phyloP scores from a whole-genome alignment of 768 basidiomycete genomes.

The Leucosporidium yakuticum region DNA sequence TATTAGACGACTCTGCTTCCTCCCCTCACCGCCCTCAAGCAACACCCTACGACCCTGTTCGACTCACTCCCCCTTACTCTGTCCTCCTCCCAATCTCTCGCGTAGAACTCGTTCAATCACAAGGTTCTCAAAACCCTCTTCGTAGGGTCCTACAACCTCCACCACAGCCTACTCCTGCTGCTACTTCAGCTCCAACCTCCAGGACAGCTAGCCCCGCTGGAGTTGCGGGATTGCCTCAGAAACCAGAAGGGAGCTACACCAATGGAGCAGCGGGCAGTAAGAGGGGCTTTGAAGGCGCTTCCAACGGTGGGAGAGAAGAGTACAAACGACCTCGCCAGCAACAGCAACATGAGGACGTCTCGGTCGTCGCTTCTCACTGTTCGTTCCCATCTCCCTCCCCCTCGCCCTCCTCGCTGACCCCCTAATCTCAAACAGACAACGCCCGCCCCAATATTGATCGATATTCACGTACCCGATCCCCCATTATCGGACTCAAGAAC shows the following conservation, averaged over 20 bases:
- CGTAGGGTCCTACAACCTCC: not conserved
- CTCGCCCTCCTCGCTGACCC: not conserved
- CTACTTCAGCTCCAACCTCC: not conserved
- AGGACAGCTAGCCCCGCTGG: not conserved
- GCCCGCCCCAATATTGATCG: conserved; percentile 85
- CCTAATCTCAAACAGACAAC: conserved; percentile 55
- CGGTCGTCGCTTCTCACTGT: conserved; percentile 33
- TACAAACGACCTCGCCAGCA: not conserved
- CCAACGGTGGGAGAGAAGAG: not conserved
- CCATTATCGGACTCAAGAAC: conserved; percentile 91
- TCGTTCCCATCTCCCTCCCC: not conserved
- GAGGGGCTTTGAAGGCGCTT: not conserved
- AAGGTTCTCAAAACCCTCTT: conserved; percentile 12
- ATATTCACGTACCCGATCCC: conserved; percentile 73
- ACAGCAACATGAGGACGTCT: conserved; percentile 6
- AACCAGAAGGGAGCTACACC: conserved; percentile 1
- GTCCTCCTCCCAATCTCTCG: conserved; percentile 51
- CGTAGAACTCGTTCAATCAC: conserved; percentile 52
- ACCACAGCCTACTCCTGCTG: not conserved
- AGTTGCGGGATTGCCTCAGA: conserved; percentile 3
- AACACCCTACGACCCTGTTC: not conserved
- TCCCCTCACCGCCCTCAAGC: not conserved
- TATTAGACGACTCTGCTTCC: not conserved
- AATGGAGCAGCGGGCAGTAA: not conserved
- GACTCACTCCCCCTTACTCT: conserved; percentile 20